Percentiles rank a stretch among this genome's conserved stretches.
Evolutionary conservation across 2,329 filamentous ascomycete species (phyloP).

Genomic region (Graphilbum fragrans): DNA sequence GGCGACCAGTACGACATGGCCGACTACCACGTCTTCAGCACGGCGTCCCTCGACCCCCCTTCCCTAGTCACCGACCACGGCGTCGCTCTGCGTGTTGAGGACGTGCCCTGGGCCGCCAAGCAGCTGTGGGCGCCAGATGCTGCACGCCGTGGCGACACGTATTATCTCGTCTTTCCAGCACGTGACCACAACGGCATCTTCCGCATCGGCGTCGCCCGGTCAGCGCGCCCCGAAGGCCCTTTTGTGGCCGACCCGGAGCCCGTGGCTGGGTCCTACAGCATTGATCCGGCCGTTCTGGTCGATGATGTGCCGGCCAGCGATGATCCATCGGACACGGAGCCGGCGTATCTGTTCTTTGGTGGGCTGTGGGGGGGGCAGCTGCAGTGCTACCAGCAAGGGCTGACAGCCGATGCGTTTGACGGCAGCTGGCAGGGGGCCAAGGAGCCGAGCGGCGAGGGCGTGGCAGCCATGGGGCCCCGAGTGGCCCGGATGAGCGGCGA

Average conservation of each 20-base stretch:
- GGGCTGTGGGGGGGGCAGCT: slow-evolving; percentile 73
- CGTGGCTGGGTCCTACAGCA: slow-evolving; percentile 60
- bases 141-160: slow-evolving; percentile 50
- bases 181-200: slow-evolving; percentile 59
- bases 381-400: slow-evolving; percentile 55
- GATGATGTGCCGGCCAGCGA: slow-evolving; percentile 59
- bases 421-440: slow-evolving; percentile 38
- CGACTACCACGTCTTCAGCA: slow-evolving; percentile 70
- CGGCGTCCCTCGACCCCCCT: slow-evolving; percentile 35
- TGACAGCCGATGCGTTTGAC: slow-evolving; percentile 37
- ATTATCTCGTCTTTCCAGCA: slow-evolving; percentile 69
- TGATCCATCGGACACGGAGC: slow-evolving; percentile 33
- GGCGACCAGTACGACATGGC: slow-evolving; percentile 78
- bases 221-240: slow-evolving; percentile 53
- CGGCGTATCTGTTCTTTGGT: slow-evolving; percentile 58
- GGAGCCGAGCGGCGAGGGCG: slow-evolving; percentile 45
- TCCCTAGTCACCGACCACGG: slow-evolving; percentile 60
- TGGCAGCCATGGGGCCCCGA: slow-evolving; percentile 49
- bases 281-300: slow-evolving; percentile 66
- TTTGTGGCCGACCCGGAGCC: slow-evolving; percentile 53
- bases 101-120: slow-evolving; percentile 66
- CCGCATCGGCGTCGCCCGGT: slow-evolving; percentile 60
- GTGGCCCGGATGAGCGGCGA: slow-evolving; percentile 51
- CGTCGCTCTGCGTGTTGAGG: slow-evolving; percentile 48
- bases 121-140: slow-evolving; percentile 76